Percentiles rank a stretch among this genome's conserved stretches.
These are phyloP conservation scores for Zasmidium cellare DNA, from an alignment of 2,329 filamentous ascomycete species.

Conservation along the genomic window DNA sequence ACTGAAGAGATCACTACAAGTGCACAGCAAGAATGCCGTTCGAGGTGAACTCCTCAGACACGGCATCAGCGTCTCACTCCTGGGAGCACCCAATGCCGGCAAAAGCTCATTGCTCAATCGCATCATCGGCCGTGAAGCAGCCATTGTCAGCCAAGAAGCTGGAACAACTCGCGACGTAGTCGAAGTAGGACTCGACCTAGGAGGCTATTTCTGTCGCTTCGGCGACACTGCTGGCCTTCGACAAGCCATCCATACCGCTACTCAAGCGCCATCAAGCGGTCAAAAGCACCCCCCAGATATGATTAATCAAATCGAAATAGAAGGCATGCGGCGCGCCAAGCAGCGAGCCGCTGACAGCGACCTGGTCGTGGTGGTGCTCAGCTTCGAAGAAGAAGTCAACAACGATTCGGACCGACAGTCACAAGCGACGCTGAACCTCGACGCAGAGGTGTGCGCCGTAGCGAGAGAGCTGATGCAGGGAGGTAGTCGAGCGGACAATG, in stretches of 20 bases:
- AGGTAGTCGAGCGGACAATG: conserved; percentile 43
- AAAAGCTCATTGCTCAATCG: conserved; percentile 93
- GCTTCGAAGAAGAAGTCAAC: conserved; percentile 57
- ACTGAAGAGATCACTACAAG: conserved; percentile 63
- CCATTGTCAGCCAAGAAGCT: conserved; percentile 89
- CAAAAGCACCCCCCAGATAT: conserved; percentile 15
- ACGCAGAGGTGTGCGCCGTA: conserved; percentile 59
- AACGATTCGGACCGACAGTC: no score
- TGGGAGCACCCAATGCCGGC: conserved; percentile 90
- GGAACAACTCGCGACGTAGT: conserved; percentile 94
- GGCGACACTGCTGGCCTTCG: conserved; percentile 92
- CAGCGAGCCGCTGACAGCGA: conserved; percentile 80
- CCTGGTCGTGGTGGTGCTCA: conserved; percentile 77
- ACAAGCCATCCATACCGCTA: conserved; percentile 9
- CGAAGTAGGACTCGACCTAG: conserved; percentile 85
- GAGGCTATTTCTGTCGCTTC: conserved; percentile 88
- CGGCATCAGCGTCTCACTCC: conserved; percentile 80
- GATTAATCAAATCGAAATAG: conserved; percentile 77
- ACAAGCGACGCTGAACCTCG: conserved; percentile 29
- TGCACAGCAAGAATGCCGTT: conserved; percentile 75
- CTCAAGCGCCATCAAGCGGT: background rate
- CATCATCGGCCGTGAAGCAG: conserved; percentile 87
- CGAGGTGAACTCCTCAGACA: conserved; percentile 79
- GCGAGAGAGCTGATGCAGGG: conserved; percentile 50
- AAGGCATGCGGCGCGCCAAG: conserved; percentile 86